Evolutionary conservation across 257 asterid genomes (phyloP), one percentile per base, ranked within the genome.

Genomic region (Solanum sejunctum): DNA sequence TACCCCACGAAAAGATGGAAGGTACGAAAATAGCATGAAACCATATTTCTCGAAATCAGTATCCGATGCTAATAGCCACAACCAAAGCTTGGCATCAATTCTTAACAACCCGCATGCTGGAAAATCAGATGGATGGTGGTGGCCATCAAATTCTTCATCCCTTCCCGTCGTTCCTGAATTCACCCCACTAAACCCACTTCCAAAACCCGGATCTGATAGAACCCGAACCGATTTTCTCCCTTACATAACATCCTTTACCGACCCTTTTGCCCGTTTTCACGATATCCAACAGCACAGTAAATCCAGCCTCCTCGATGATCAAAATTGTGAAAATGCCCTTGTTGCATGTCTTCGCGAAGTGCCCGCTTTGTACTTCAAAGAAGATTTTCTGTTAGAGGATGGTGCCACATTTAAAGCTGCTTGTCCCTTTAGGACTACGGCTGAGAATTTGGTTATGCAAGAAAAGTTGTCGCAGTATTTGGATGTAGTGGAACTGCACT

Each of bases 281-380:
- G 98, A 96, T 64, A 96, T 96, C 61, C 93, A 93, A 87, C 95
- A 93, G 91, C 97, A 96, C 88, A 83, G 66, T 83, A 83, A 83
- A 58, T 83, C 52, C 36, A 93, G 94, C 95, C 93, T 92, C 87
- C 81, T 84, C 11, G 89, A 91, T 85, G 95, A 92, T 23, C 91
- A 93, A 87, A 87, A 86, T 54, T 93, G 93, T 15, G 83, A 84
- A 78, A 98, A 95, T 89, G 98, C 99, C 4, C 86, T 96, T 87
- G 99, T 96, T 23, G 98, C 99, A 18, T 96, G 99, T 85, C 87
- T 96, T 78, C 91, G 98, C 85, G 98, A 96, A 88, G 99, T 96
- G 36, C 99, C 99, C 0, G 91, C 98, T 20, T 87, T 96, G 88
- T 96, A 93, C 90, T 96, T 96, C 79, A 94, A 96, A 84, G 98